phyloP scores from a whole-genome alignment of 768 basidiomycete genomes.

The Leccinum broughii region DNA sequence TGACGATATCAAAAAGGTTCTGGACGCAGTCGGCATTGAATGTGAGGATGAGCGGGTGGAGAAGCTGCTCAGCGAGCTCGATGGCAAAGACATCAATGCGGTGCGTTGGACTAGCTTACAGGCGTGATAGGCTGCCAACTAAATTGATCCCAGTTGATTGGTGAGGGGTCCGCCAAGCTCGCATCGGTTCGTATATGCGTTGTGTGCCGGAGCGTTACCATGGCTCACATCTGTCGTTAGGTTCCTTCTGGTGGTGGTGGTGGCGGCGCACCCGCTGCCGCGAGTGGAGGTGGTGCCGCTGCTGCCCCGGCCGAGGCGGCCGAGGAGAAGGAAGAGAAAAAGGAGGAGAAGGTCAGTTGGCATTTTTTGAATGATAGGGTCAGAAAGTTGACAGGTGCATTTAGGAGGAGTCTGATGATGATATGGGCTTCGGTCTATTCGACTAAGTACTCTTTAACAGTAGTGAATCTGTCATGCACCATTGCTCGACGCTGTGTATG shows the following conservation, averaged over 20 bases:
- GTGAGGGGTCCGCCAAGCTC: conserved; percentile 90
- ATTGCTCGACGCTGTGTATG: neutral
- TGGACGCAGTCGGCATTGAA: conserved; percentile 85
- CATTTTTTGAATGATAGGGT: neutral
- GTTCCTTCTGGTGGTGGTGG: conserved; percentile 92
- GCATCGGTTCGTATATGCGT: conserved; percentile 69
- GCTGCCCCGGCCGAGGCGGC: too few species aligned
- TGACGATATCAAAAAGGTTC: conserved; percentile 84
- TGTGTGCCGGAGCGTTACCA: neutral
- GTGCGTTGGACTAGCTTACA: conserved; percentile 42
- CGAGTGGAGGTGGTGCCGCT: conserved; percentile 45
- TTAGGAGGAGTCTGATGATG: conserved; percentile 94
- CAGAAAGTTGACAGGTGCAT: conserved; percentile 4
- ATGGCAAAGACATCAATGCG: conserved; percentile 84
- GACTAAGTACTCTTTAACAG: conserved; percentile 58
- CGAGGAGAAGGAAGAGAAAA: conserved; percentile 58
- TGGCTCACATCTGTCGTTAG: conserved; percentile 34
- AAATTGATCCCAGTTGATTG: conserved; percentile 64
- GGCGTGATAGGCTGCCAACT: neutral
- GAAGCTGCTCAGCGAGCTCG: conserved; percentile 85
- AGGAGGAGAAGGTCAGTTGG: conserved; percentile 77
- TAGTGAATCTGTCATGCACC: conserved; percentile 7
- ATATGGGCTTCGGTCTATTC: conserved; percentile 99
- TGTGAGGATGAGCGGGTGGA: conserved; percentile 78
- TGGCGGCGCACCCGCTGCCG: conserved; percentile 53